Evolutionary conservation across 2,329 filamentous ascomycete species (phyloP).

Genomic region (Metarhizium guizhouense): DNA sequence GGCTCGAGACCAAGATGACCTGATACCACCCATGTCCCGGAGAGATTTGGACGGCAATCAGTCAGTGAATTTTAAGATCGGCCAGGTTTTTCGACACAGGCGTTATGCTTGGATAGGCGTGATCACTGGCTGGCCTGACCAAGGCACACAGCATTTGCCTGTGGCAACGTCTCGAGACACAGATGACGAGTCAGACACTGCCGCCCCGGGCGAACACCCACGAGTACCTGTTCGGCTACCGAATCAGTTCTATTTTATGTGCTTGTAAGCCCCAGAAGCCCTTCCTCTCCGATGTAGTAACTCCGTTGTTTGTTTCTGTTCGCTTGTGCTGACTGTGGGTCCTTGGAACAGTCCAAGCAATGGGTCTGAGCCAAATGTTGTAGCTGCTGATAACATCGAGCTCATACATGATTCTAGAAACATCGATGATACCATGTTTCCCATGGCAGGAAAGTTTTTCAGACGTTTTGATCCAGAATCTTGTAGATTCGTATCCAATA

Average conservation of each 20-base stretch:
- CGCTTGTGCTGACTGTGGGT: background rate
- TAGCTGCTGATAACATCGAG: slow-evolving; percentile 67
- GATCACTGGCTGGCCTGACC: slow-evolving; percentile 78
- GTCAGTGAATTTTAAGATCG: slow-evolving; percentile 51
- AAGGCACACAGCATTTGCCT: slow-evolving; percentile 21
- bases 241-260: slow-evolving; percentile 61
- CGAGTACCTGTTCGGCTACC: slow-evolving; percentile 14
- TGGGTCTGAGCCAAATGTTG: slow-evolving; percentile 24
- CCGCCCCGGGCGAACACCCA: slow-evolving; percentile 12
- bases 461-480: slow-evolving; percentile 66
- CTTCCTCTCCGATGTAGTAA: background rate
- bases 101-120: slow-evolving; percentile 76
- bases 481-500: slow-evolving; percentile 73
- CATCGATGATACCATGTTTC: slow-evolving; percentile 51
- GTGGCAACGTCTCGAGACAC: slow-evolving; percentile 17
- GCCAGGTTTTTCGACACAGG: slow-evolving; percentile 76
- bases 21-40: slow-evolving; percentile 26
- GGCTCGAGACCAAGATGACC: slow-evolving; percentile 35
- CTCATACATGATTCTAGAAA: slow-evolving; percentile 39
- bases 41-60: slow-evolving; percentile 16
- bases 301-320: background rate
- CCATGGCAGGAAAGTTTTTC: slow-evolving; percentile 75
- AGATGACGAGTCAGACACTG: slow-evolving; percentile 16
- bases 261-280: slow-evolving; percentile 55
- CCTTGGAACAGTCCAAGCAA: slow-evolving; percentile 18